These are phyloP conservation scores for Silene noctiflora DNA, from an alignment of 179 eudicot species.

Conservation along the genomic window DNA sequence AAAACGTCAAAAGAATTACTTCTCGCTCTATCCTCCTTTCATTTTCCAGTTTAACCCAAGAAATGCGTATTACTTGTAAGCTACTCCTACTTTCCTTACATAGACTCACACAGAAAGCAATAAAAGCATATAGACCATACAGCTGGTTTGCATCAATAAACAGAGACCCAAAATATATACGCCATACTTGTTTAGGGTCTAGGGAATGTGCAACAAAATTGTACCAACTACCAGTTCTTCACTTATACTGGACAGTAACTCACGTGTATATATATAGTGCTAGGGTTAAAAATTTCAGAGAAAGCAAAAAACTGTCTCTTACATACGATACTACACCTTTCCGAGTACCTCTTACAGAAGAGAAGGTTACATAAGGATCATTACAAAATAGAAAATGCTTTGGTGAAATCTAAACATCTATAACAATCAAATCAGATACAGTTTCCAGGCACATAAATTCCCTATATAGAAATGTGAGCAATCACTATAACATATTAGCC, in stretches of 20 bases:
- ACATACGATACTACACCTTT: neutral
- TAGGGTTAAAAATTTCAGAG: neutral
- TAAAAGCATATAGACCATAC: neutral
- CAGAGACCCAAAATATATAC: neutral
- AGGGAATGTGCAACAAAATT: neutral
- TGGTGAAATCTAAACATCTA: neutral
- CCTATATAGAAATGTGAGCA: neutral
- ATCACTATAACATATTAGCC: neutral
- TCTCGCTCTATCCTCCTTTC: neutral
- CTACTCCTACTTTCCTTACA: neutral
- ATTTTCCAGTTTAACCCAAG: neutral
- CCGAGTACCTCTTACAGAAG: neutral
- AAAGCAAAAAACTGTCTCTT: neutral
- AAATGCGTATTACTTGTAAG: neutral
- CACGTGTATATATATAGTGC: too few species aligned
- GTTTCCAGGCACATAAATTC: neutral
- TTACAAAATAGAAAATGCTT: neutral
- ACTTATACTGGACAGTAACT: neutral
- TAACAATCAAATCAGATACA: neutral
- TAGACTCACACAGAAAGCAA: neutral
- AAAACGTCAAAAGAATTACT: neutral
- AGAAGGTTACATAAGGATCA: neutral
- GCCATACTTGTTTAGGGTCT: too few species aligned
- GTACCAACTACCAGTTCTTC: neutral
- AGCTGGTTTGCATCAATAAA: neutral